These are phyloP conservation scores for Arachnomyces sp. DNA, from an alignment of 2,329 filamentous ascomycete species.

Conservation along the genomic window DNA sequence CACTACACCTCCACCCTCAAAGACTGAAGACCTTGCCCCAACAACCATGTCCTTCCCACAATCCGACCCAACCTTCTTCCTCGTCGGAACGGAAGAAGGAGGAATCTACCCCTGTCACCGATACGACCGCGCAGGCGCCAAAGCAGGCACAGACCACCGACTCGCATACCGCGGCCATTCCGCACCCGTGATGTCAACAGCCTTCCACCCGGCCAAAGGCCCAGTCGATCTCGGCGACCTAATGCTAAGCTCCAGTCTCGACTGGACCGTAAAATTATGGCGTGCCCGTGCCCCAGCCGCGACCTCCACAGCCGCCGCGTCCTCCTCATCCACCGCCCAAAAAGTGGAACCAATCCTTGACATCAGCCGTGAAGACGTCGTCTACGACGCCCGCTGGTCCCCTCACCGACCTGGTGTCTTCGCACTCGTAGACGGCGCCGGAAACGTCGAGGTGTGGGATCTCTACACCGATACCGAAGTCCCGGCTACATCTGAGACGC, in stretches of 20 bases:
- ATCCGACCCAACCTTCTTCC: slow-evolving; percentile 93
- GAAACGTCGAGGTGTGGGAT: slow-evolving; percentile 91
- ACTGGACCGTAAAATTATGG: slow-evolving; percentile 98
- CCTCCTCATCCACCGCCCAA: slow-evolving; percentile 34
- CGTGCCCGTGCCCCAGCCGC: slow-evolving; percentile 59
- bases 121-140: slow-evolving; percentile 94
- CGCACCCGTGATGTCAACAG: slow-evolving; percentile 89
- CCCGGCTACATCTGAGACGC: slow-evolving; percentile 72
- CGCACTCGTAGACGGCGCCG: slow-evolving; percentile 85
- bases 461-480: slow-evolving; percentile 88
- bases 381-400: slow-evolving; percentile 95
- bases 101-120: slow-evolving; percentile 93
- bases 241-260: slow-evolving; percentile 82
- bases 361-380: slow-evolving; percentile 87
- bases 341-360: slow-evolving; percentile 71
- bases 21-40: slow-evolving; percentile 89
- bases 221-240: slow-evolving; percentile 91
- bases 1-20: slow-evolving; percentile 73
- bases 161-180: slow-evolving; percentile 85
- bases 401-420: slow-evolving; percentile 92
- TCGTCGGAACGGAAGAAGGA: slow-evolving; percentile 94
- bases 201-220: slow-evolving; percentile 88
- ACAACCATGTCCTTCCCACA: slow-evolving; percentile 92
- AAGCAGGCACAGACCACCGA: slow-evolving; percentile 85
- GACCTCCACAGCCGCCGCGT: slow-evolving; percentile 27